Evolutionary conservation across 2,329 filamentous ascomycete species (phyloP), one percentile per base, ranked within the genome.

Genomic region (Pochonia chlamydosporia): DNA sequence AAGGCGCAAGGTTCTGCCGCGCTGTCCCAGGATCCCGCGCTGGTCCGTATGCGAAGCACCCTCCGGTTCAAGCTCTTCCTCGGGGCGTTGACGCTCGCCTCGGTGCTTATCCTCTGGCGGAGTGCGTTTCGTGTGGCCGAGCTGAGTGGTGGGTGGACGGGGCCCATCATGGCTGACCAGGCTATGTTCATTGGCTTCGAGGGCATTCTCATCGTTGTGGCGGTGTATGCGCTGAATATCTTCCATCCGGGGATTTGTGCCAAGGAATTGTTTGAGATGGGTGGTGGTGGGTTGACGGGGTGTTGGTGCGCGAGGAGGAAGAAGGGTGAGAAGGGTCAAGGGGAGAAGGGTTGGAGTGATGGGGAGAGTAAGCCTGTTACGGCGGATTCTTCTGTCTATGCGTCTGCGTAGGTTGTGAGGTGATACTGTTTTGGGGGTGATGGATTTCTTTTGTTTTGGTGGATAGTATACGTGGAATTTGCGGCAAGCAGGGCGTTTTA

Each of bases 51-150:
- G 33, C 69, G 75, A 26, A 49, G 59, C 35, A 71, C 70, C 13
- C 56, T 54, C 40, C 58, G 61, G 21, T 83, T 84, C 65, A 68
- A 68, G 46, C 68, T 68, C 11, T 85, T 84, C 61, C 61, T 82
- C 5, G 57, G 56, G n/a, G 78, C 75, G 10, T 68, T 85, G 16
- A 60, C 66, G 1, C 60, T 84, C 2, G 73, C 81, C 2, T 82
- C 81, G n/a, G 44, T 85, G 11, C 75, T 73, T 54, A 81, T 88
- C 56, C 77, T 87, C 51, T 77, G 78, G 56, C 72, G 85, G 8
- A 82, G 76, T 53, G 75, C 81, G 36, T 88, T 81, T 63, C 76
- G 85, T 46, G 77, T 85, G 20, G 78, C 77, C 1, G 84, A 88
- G 71, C 65, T 88, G 52, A 78, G 74, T 52, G 69, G 76, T 44